Evolutionary conservation across 768 basidiomycete genomes (phyloP).

Genomic region (Phanerochaete sordida): DNA sequence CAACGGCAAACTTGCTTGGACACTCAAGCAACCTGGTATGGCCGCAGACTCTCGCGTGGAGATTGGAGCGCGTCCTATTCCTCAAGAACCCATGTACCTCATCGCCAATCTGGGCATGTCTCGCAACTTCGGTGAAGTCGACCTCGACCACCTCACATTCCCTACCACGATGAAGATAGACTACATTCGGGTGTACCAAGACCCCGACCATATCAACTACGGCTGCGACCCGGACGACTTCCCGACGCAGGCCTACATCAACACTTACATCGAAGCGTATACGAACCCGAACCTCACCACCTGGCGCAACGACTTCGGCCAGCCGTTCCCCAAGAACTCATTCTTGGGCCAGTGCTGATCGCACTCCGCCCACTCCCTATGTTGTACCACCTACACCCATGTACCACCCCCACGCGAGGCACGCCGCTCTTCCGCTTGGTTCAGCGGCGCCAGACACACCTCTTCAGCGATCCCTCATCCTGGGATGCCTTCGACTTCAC

Average conservation of each 20-base stretch:
- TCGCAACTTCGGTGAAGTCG: conserved; percentile 54
- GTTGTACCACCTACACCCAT: background rate
- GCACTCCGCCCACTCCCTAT: background rate
- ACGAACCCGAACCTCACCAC: conserved; percentile 58
- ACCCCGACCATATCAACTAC: conserved; percentile 42
- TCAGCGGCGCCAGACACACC: background rate
- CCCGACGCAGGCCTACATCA: conserved; percentile 77
- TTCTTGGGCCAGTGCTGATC: conserved; percentile 40
- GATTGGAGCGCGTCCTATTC: conserved; percentile 65
- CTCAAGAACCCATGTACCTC: conserved; percentile 81
- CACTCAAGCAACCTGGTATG: conserved; percentile 59
- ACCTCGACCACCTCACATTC: conserved; percentile 49
- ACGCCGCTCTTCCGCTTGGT: background rate
- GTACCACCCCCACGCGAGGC: conserved; percentile 1
- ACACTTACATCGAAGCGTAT: conserved; percentile 66
- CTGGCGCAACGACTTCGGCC: conserved; percentile 42
- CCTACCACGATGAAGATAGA: conserved; percentile 69
- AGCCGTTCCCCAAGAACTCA: conserved; percentile 48
- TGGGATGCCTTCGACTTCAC: background rate
- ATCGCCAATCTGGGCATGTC: conserved; percentile 60
- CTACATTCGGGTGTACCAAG: conserved; percentile 78
- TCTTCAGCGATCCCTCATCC: background rate
- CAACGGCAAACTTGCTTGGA: conserved; percentile 63
- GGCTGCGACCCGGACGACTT: conserved; percentile 69
- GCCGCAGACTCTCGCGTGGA: conserved; percentile 51